Evolutionary conservation across 495 filamentous ascomycete species (phyloP), one percentile per base, ranked within the genome.

Genomic region (Penicillium riverlandense): DNA sequence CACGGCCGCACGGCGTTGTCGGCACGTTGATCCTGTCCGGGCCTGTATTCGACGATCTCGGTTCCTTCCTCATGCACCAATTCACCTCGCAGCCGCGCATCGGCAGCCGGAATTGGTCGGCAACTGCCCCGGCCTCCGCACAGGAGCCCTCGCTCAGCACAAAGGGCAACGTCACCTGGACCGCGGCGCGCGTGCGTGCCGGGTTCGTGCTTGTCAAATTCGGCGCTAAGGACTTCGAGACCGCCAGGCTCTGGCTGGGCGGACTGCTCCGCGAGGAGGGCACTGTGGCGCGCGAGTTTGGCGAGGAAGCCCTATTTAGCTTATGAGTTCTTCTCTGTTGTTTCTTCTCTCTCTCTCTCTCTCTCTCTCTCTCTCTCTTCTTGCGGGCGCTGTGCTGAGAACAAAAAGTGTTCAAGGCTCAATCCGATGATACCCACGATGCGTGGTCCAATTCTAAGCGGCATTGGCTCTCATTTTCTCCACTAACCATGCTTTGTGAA

Each of bases 141-240:
- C 54, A 53, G n/a, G 60, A 71, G 61, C 36, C 50, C 1, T 50
- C 61, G 11, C 41, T 55, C n/a, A 57, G 57, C 29, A 53, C 49
- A 15, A 52, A 85, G 84, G 62, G 78, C 42, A 72, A 75, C 40
- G 58, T 91, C 7, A 71, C 94, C 0, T 98, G 90, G 88, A 95
- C 89, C 14, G 90, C 87, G 11, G 85, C 90, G 15, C 76, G 74
- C 30, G 80, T 95, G 27, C 76, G 90, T 7, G 69, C 65, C 8
- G 88, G 88, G 1, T 95, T 88, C 52, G 82, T 90, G 8, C 72
- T 96, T 14, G 83, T 96, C 16, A 98, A 96, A 67, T 92, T 96
- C 58, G 77, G 76, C 4, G 82, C 82, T 1, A 62, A 56, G 48
- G 75, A 75, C 37, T 72, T 84, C 30, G 80, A 86, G 44, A 75